Evolutionary conservation across 2,329 filamentous ascomycete genomes (phyloP).

Genomic region (Colletotrichum sublineola): DNA sequence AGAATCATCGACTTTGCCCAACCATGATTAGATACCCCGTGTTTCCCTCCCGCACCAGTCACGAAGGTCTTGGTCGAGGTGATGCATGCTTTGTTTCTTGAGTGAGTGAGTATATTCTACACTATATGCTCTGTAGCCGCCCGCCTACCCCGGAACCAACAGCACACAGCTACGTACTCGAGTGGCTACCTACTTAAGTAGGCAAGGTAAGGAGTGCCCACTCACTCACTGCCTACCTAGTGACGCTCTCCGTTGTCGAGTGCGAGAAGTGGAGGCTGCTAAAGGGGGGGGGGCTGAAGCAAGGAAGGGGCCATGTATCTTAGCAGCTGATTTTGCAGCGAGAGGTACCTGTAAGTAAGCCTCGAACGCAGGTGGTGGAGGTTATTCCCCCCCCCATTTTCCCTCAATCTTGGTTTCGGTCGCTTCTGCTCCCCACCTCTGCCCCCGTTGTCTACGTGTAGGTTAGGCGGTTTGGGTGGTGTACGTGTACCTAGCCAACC

Average conservation of each 20-base stretch:
- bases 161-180: not conserved
- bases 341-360: not conserved
- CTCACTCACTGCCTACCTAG: not conserved
- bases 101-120: too few species aligned
- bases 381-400: not conserved
- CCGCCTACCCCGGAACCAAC: conserved; percentile 10
- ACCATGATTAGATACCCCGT: not conserved
- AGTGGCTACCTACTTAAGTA: too few species aligned
- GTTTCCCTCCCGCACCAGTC: not conserved
- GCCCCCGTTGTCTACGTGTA: not conserved
- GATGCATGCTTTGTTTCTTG: not conserved
- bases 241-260: conserved; percentile 18
- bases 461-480: too few species aligned
- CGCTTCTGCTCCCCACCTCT: not conserved
- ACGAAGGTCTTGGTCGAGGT: not conserved
- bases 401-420: not conserved
- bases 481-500: not conserved
- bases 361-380: not conserved
- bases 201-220: not conserved
- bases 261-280: conserved; percentile 20
- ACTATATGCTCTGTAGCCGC: too few species aligned
- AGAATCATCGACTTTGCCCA: not conserved
- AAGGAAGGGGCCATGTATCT: not conserved
- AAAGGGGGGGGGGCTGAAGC: not conserved
- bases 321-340: not conserved